A percentile compares a stretch with the other conserved stretches of the same genome.
These are phyloP conservation scores for Penicillium sp. DNA, from an alignment of 2,329 filamentous ascomycete genomes.

Conservation along the genomic window DNA sequence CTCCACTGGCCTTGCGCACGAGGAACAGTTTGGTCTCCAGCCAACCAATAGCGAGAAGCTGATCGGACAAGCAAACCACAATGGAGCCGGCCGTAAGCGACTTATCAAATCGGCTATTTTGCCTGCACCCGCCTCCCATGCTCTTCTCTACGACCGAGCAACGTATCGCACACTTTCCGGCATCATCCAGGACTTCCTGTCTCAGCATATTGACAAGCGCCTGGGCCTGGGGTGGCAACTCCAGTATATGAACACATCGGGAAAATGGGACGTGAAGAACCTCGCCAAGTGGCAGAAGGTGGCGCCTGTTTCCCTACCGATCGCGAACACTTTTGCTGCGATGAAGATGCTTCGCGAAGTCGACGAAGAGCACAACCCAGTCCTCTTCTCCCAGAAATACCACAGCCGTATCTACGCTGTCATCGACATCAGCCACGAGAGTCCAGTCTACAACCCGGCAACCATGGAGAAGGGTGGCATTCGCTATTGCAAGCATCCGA, in stretches of 20 bases:
- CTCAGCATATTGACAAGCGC: slow-evolving; percentile 71
- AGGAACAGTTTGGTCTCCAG: slow-evolving; percentile 32
- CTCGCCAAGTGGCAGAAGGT: slow-evolving; percentile 87
- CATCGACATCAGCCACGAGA: slow-evolving; percentile 88
- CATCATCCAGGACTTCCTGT: slow-evolving; percentile 79
- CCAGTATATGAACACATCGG: slow-evolving; percentile 81
- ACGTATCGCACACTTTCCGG: slow-evolving; percentile 77
- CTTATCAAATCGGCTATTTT: slow-evolving; percentile 70
- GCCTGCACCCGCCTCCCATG: slow-evolving; percentile 77
- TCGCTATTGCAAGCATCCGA: slow-evolving; percentile 83
- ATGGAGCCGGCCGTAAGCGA: slow-evolving; percentile 43
- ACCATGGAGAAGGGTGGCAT: slow-evolving; percentile 68
- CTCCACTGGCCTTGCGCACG: slow-evolving; percentile 24
- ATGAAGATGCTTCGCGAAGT: slow-evolving; percentile 93
- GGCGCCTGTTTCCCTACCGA: slow-evolving; percentile 72
- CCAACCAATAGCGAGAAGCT: slow-evolving; percentile 25
- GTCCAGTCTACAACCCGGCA: slow-evolving; percentile 81
- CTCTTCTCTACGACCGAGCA: slow-evolving; percentile 76
- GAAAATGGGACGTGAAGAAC: slow-evolving; percentile 99
- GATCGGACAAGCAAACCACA: slow-evolving; percentile 16
- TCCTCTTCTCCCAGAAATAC: slow-evolving; percentile 70
- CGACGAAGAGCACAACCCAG: slow-evolving; percentile 78
- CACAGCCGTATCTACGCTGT: slow-evolving; percentile 69
- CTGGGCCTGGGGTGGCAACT: slow-evolving; percentile 88
- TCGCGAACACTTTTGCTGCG: slow-evolving; percentile 78